phyloP scores from a whole-genome alignment of 2,329 filamentous ascomycete genomes.

The Diaporthe destruens region DNA sequence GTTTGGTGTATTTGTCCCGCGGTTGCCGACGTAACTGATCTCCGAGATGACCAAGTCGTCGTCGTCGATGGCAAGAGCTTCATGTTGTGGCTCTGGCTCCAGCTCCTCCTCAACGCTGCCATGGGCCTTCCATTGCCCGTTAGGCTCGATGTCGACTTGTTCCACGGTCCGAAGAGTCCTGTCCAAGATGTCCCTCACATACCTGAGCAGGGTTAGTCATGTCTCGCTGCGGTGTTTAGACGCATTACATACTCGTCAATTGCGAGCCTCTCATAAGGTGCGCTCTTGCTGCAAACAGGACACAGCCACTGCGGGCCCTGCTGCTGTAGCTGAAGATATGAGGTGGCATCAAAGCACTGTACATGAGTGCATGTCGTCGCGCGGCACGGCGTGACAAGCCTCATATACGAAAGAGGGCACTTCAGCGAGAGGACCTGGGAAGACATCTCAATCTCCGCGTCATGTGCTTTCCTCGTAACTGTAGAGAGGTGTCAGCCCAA shows the following conservation, averaged over 20 bases:
- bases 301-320: conserved; percentile 98
- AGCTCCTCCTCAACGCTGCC: conserved; percentile 50
- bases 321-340: conserved; percentile 93
- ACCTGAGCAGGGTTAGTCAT: conserved; percentile 63
- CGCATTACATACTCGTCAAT: conserved; percentile 81
- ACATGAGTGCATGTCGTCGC: conserved; percentile 86
- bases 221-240: neutral
- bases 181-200: conserved; percentile 87
- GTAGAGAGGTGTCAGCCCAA: conserved; percentile 40
- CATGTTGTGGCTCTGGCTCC: conserved; percentile 46
- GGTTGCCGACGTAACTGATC: conserved; percentile 52
- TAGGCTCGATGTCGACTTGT: conserved; percentile 90
- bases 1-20: conserved; percentile 54
- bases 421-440: conserved; percentile 92
- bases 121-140: conserved; percentile 78
- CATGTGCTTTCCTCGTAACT: conserved; percentile 86
- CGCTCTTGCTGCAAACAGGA: conserved; percentile 88
- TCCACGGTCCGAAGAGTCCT: conserved; percentile 79
- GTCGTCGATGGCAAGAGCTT: conserved; percentile 54
- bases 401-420: conserved; percentile 89
- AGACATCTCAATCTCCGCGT: conserved; percentile 89
- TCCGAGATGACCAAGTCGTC: conserved; percentile 65
- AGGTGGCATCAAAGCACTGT: conserved; percentile 93
- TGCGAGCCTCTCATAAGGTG: conserved; percentile 84
- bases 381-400: conserved; percentile 84